Base-by-base conservation (phyloP, 352 stramenopile genomes). In the Globisporangium cystogenes region DNA sequence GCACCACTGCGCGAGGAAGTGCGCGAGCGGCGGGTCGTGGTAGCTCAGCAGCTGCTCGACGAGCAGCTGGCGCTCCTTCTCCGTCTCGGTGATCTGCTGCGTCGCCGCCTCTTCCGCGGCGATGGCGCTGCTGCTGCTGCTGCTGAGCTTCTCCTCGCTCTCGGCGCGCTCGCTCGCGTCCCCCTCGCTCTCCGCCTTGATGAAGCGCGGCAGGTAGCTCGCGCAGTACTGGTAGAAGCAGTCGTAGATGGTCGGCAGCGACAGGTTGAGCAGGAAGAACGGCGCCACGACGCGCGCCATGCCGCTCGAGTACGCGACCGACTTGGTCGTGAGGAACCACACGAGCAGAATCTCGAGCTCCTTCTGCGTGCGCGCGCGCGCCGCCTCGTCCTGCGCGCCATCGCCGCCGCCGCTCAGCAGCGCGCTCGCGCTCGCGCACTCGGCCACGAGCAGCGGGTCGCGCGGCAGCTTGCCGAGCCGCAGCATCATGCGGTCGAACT, bases 141-240 rank as follows among this genome's bases (percentile, higher is more conserved):
- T 31, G 21, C 20, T 37, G n/a, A 47, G 74, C 72, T 7, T 37
- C 14, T 75, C 70, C 0, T 57, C 53, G 7, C 31, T 43, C n/a
- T 20, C 21, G 20, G 16, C 26, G 26, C 7, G 27, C 10, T 6
- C n/a, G 26, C 15, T 5, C 45, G 75, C 72, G 4, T 37, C 33
- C 1, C 33, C 11, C 14, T 37, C 12, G 4, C 10, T 16, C 33
- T 37, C 33, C 12, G 59, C 68, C 23, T 74, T 81, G 10, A 91
- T 74, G 62, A 91, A 80, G 33, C 89, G 76, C 10, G 81, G 81
- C 33, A 92, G 45, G 42, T 86, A 90, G 29, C 66, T 71, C 29
- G 79, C 78, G 48, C 82, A 90, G 53, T 85, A 92, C 62, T 90
- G 82, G 60, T 92, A 92, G 48, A 89, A 92, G 64, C 82, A 92